Percentiles rank a stretch among this genome's conserved stretches.
Conservation (phyloP, 768 basidiomycete species). For the Amanita phalloides region DNA sequence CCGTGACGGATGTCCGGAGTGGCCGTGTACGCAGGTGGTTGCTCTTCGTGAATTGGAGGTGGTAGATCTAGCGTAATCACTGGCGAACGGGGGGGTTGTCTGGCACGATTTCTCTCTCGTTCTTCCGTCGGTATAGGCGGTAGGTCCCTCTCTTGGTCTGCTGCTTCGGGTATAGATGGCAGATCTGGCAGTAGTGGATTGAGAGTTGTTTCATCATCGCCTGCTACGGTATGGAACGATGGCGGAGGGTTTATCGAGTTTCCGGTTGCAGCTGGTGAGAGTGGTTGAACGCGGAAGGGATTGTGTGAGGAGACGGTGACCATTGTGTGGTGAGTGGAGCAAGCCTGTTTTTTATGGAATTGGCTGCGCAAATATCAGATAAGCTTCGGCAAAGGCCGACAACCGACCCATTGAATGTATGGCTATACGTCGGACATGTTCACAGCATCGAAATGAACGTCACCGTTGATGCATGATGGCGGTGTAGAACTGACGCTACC, state of each 20-base stretch:
- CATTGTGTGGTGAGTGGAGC: no score
- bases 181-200: background rate
- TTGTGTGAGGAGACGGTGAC: slow-evolving; percentile 13
- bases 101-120: background rate
- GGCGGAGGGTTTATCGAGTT: background rate
- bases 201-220: background rate
- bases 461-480: no score
- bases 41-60: no score
- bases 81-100: background rate
- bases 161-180: background rate
- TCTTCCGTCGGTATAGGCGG: slow-evolving; percentile 2
- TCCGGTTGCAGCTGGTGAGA: slow-evolving; percentile 20
- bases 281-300: slow-evolving; percentile 21
- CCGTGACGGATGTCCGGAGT: slow-evolving; percentile 41
- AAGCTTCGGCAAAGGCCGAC: no score
- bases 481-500: no score
- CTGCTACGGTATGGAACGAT: slow-evolving; percentile 1
- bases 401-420: no score
- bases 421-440: no score
- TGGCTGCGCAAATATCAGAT: no score
- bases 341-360: no score
- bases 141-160: background rate
- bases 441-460: no score
- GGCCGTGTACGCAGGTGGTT: slow-evolving; percentile 62
- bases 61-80: slow-evolving; percentile 1